Conservation (phyloP, 139 green algal genomes). For the Ettlia oleoabundans region DNA sequence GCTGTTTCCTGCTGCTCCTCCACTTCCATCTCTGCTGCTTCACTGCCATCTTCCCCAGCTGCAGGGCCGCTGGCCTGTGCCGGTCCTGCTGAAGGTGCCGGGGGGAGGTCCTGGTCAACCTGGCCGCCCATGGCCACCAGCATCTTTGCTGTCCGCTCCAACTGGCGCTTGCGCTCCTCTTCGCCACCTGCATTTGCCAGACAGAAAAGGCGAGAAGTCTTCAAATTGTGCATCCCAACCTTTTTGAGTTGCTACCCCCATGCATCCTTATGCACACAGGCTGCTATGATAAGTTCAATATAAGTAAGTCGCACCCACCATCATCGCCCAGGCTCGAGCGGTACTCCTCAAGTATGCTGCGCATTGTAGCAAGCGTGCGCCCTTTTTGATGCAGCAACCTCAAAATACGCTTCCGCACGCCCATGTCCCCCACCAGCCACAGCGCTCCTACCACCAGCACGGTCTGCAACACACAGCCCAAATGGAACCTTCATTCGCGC, state of each 20-base stretch:
- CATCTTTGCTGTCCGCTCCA: conserved; percentile 26
- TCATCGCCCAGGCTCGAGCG: conserved; percentile 33
- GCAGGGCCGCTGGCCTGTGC: background rate
- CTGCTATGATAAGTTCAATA: no score
- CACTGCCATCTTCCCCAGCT: background rate
- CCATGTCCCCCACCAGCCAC: conserved; percentile 75
- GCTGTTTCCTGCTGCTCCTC: background rate
- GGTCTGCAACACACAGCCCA: conserved; percentile 32
- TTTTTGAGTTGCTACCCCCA: background rate
- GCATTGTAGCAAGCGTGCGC: conserved; percentile 65
- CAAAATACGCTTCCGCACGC: conserved; percentile 75
- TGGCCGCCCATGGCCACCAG: conserved; percentile 45
- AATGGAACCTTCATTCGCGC: no score
- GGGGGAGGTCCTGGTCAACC: conserved; percentile 34
- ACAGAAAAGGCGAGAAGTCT: background rate
- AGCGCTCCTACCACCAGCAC: conserved; percentile 73
- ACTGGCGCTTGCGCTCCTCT: conserved; percentile 24
- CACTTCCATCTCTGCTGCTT: background rate
- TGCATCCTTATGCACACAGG: no score
- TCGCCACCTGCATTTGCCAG: conserved; percentile 1
- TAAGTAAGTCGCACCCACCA: conserved; percentile 2
- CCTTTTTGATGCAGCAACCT: conserved; percentile 79
- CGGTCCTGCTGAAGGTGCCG: background rate
- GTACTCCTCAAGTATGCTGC: conserved; percentile 62
- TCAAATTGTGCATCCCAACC: conserved; percentile 9